Percentiles rank a stretch among this genome's conserved stretches.
Conservation (phyloP, 2,329 filamentous ascomycete genomes). For the Pyrenochaeta sp. region DNA sequence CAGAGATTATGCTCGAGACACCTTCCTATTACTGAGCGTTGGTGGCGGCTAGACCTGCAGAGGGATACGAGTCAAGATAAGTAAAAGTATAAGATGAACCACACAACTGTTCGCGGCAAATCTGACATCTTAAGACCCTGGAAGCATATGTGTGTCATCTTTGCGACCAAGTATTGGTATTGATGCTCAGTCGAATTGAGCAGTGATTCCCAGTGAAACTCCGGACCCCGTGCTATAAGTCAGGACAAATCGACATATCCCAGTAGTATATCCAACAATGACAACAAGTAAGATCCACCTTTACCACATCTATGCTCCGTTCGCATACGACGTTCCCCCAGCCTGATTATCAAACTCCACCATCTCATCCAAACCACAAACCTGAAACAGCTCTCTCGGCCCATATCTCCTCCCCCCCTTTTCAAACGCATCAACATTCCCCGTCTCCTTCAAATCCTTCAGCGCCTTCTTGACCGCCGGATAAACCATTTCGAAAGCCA, state of each 20-base stretch:
- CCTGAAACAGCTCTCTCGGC: slow-evolving; percentile 59
- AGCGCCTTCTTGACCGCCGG: slow-evolving; percentile 40
- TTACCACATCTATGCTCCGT: slow-evolving; percentile 14
- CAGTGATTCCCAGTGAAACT: too few species aligned
- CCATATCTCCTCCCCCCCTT: slow-evolving; percentile 54
- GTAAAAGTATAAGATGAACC: too few species aligned
- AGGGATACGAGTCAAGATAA: too few species aligned
- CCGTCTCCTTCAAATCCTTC: slow-evolving; percentile 34
- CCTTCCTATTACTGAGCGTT: too few species aligned
- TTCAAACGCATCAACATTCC: slow-evolving; percentile 44
- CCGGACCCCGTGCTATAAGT: background rate
- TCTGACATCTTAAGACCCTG: too few species aligned
- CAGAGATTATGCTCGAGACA: too few species aligned
- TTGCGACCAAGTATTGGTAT: too few species aligned
- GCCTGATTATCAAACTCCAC: slow-evolving; percentile 59
- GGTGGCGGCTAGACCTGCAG: too few species aligned
- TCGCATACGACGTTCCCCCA: slow-evolving; percentile 48
- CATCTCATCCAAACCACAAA: slow-evolving; percentile 60
- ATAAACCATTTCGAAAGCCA: slow-evolving; percentile 43
- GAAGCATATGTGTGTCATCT: too few species aligned
- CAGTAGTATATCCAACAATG: background rate
- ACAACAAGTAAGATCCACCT: background rate
- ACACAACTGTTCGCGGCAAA: too few species aligned
- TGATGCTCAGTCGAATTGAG: too few species aligned
- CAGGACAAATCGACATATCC: background rate